A percentile compares a stretch with the other conserved stretches of the same genome.
Conservation (phyloP, 73 alveolate species). For the Blepharisma stoltei region DNA sequence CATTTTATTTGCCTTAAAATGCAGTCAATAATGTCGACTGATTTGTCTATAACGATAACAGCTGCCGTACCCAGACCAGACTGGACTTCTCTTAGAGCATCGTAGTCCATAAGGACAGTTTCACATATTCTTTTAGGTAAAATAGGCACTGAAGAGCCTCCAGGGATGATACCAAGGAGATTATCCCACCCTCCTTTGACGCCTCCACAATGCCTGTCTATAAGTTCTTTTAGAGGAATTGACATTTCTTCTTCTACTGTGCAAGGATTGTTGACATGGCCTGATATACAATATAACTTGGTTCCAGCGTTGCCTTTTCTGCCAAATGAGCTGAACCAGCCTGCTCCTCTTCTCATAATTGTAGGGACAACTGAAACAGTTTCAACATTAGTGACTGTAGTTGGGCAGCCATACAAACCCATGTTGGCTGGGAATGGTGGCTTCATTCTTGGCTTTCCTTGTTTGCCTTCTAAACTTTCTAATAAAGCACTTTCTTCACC, state of each 20-base stretch:
- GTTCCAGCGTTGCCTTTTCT: constrained; percentile 82
- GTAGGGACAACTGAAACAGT: constrained; percentile 89
- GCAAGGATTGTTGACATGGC: constrained; percentile 87
- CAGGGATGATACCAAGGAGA: constrained; percentile 77
- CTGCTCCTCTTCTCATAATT: constrained; percentile 81
- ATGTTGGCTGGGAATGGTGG: constrained; percentile 95
- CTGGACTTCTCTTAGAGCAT: constrained; percentile 73
- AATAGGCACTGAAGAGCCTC: constrained; percentile 88
- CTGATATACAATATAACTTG: constrained; percentile 77
- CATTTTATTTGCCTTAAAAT: constrained; percentile 79
- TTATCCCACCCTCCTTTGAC: constrained; percentile 94
- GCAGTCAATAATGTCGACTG: constrained; percentile 83
- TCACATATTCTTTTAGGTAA: constrained; percentile 73
- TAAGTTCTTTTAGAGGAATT: constrained; percentile 77
- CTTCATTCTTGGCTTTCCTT: constrained; percentile 86
- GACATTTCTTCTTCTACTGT: constrained; percentile 88
- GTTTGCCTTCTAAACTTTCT: constrained; percentile 85
- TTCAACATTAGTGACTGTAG: constrained; percentile 88
- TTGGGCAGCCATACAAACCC: constrained; percentile 89
- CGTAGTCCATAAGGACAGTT: constrained; percentile 87
- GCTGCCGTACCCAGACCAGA: constrained; percentile 95
- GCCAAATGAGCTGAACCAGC: constrained; percentile 83
- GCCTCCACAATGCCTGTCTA: constrained; percentile 89
- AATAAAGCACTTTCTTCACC: constrained; percentile 87
- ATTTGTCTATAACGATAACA: constrained; percentile 86